Conservation (phyloP, 2,329 filamentous ascomycete species). For the Penicillium verrucosum region DNA sequence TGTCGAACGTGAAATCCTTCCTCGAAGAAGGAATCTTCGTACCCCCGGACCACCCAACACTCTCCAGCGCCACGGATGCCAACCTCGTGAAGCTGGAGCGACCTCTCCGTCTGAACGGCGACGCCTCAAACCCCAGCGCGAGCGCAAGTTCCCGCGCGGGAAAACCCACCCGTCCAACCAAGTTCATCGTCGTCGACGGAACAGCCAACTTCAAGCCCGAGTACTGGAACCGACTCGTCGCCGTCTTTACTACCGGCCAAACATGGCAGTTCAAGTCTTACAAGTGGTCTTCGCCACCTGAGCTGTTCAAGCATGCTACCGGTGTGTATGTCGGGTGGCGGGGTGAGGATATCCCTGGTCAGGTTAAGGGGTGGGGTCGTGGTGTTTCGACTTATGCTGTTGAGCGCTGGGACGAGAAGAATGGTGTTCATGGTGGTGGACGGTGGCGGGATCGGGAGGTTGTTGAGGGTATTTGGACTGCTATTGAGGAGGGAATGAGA, state of each 20-base stretch:
- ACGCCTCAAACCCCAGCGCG: slow-evolving; percentile 28
- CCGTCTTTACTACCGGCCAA: slow-evolving; percentile 95
- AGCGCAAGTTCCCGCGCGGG: slow-evolving; percentile 40
- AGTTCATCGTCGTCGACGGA: slow-evolving; percentile 93
- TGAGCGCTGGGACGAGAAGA: slow-evolving; percentile 71
- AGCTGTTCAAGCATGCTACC: slow-evolving; percentile 83
- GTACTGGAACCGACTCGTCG: slow-evolving; percentile 93
- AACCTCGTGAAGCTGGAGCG: slow-evolving; percentile 87
- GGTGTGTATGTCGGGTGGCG: slow-evolving; percentile 91
- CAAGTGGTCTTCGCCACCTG: slow-evolving; percentile 86
- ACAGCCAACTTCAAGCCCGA: slow-evolving; percentile 95
- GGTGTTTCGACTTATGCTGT: slow-evolving; percentile 74
- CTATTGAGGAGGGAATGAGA: slow-evolving; percentile 84
- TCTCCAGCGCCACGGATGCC: slow-evolving; percentile 61
- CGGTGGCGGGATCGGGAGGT: slow-evolving; percentile 88
- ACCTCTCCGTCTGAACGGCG: slow-evolving; percentile 57
- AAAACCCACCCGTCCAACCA: slow-evolving; percentile 64
- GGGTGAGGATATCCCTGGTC: slow-evolving; percentile 73
- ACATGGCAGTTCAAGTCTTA: slow-evolving; percentile 98
- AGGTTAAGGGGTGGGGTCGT: slow-evolving; percentile 79
- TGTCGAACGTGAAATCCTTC: slow-evolving; percentile 94
- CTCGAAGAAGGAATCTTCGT: slow-evolving; percentile 79
- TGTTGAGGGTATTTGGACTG: slow-evolving; percentile 87
- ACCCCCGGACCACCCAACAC: slow-evolving; percentile 63
- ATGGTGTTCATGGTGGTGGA: slow-evolving; percentile 34